Percentiles rank a stretch among this genome's conserved stretches.
Conservation (phyloP, 257 asterid genomes). For the Nyctanthes arbortristis region DNA sequence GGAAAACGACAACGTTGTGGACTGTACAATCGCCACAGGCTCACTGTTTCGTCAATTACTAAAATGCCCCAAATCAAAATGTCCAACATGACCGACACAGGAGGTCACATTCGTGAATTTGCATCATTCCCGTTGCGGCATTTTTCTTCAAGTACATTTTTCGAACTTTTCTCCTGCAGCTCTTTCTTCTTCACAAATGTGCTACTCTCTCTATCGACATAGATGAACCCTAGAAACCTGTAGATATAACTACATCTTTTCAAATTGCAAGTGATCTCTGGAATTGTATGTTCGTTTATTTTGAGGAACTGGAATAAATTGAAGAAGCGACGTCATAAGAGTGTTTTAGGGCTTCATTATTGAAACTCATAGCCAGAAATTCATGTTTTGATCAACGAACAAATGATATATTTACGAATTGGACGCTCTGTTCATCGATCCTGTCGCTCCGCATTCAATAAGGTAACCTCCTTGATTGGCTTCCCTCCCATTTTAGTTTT, state of each 20-base stretch:
- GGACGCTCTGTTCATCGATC: slow-evolving; percentile 48
- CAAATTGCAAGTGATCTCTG: neutral
- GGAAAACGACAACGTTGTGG: too few relatives aligned
- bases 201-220: neutral
- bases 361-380: neutral
- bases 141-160: neutral
- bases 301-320: neutral
- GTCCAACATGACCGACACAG: neutral
- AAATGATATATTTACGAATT: slow-evolving; percentile 57
- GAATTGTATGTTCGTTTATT: neutral
- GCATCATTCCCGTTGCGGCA: neutral
- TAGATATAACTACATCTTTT: too few relatives aligned
- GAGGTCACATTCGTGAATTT: slow-evolving; percentile 26
- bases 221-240: neutral
- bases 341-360: slow-evolving; percentile 12
- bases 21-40: neutral
- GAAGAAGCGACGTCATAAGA: neutral
- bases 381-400: slow-evolving; percentile 35
- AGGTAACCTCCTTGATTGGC: slow-evolving; percentile 31
- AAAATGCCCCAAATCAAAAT: slow-evolving; percentile 6
- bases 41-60: neutral
- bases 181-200: too few relatives aligned
- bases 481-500: neutral
- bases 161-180: neutral
- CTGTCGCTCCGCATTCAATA: slow-evolving; percentile 35